Conservation (phyloP, 345 rosid genomes). For the Alliaria petiolata region DNA sequence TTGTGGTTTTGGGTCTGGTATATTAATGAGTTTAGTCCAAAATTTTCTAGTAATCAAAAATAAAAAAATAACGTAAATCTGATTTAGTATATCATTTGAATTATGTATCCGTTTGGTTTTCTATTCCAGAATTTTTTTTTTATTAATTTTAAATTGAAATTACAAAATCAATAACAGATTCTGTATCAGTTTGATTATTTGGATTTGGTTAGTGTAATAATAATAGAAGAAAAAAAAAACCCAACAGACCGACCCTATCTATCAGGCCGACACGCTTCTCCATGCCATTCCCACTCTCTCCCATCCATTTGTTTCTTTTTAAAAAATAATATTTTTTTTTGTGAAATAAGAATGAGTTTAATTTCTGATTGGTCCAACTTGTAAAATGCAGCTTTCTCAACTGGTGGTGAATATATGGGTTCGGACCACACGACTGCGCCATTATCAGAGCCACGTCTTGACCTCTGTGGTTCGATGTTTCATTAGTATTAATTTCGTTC, state of each 20-base stretch:
- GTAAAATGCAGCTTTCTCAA: slow-evolving; percentile 17
- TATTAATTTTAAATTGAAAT: no score
- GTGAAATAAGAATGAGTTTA: background rate
- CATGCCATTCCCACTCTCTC: slow-evolving; percentile 27
- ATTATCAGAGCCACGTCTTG: slow-evolving; percentile 26
- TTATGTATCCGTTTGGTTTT: background rate
- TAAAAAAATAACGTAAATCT: background rate
- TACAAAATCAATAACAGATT: no score
- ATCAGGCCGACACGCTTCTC: slow-evolving; percentile 58
- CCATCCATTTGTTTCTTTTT: slow-evolving; percentile 1
- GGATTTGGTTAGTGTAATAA: background rate
- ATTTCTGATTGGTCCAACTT: slow-evolving; percentile 16
- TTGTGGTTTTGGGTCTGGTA: no score
- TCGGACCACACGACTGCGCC: slow-evolving; percentile 33
- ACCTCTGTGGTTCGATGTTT: slow-evolving; percentile 21
- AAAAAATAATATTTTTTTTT: background rate
- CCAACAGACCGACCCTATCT: slow-evolving; percentile 28
- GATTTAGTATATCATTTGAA: background rate
- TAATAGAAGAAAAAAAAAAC: background rate
- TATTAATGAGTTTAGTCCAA: no score
- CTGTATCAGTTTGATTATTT: background rate
- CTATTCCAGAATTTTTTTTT: no score
- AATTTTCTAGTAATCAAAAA: no score
- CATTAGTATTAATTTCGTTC: slow-evolving; percentile 16
- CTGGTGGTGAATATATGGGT: slow-evolving; percentile 30